Evolutionary conservation across 176 grass and related monocot species (phyloP).

Genomic region (barley (Hordeum vulgare)): MorexV3_pseudomolecules_assembly NC_058524.1:627514968-627515467

Average conservation of each 20-base stretch:
- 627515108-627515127: background rate
- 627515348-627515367: background rate
- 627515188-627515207: background rate
- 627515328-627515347: background rate
- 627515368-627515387: background rate
- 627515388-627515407: background rate
- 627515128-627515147: background rate
- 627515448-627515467: background rate
- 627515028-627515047: background rate
- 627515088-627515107: background rate
- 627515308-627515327: background rate
- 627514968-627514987: background rate
- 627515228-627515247: background rate
- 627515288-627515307: background rate
- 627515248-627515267: conserved; percentile 1
- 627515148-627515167: background rate
- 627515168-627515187: background rate
- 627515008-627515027: background rate
- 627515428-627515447: background rate
- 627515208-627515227: background rate
- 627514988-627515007: background rate
- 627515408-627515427: rapidly evolving
- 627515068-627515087: background rate
- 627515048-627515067: background rate
- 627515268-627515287: background rate